Percentiles rank a stretch among this genome's conserved stretches.
Evolutionary conservation across 2,329 filamentous ascomycete genomes (phyloP).

Genomic region (Fusarium sacchari): DNA sequence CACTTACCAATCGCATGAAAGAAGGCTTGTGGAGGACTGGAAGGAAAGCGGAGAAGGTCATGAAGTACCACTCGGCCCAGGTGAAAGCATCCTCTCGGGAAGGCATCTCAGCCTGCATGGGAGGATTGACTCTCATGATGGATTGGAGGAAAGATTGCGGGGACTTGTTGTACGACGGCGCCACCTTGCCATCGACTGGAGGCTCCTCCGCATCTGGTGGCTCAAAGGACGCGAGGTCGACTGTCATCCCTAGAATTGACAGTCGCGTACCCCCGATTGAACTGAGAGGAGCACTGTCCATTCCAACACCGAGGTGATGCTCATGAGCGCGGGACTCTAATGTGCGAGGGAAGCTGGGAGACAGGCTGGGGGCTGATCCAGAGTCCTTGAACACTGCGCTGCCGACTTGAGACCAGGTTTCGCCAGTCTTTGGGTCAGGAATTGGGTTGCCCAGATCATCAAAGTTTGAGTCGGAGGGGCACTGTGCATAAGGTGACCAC

Average conservation of each 20-base stretch:
- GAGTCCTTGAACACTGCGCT: constrained; percentile 50
- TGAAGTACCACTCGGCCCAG: constrained; percentile 80
- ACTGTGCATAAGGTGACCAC: constrained; percentile 45
- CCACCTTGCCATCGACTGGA: constrained; percentile 49
- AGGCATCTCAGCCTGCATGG: constrained; percentile 69
- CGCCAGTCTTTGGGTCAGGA: constrained; percentile 37
- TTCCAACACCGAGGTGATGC: constrained; percentile 73
- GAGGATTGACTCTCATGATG: constrained; percentile 68
- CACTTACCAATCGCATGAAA: constrained; percentile 73
- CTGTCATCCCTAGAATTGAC: constrained; percentile 81
- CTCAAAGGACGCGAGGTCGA: constrained; percentile 80
- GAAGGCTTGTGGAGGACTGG: constrained; percentile 82
- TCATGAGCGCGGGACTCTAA: constrained; percentile 62
- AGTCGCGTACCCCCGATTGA: constrained; percentile 80
- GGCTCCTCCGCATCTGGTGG: constrained; percentile 72
- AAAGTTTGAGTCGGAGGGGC: constrained; percentile 39
- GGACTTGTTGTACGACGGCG: constrained; percentile 74
- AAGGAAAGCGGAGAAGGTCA: constrained; percentile 75
- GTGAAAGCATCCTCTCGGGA: constrained; percentile 70
- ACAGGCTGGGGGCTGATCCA: constrained; percentile 31
- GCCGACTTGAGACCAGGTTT: constrained; percentile 48
- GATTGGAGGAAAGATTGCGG: constrained; percentile 76
- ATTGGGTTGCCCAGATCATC: constrained; percentile 42
- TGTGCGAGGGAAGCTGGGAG: constrained; percentile 46
- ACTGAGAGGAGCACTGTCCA: constrained; percentile 72